Percentiles rank a stretch among this genome's conserved stretches.
These are phyloP conservation scores for Saccharomyces hybrid DNA, from an alignment of 1,139 yeast species.

Conservation along the genomic window DNA sequence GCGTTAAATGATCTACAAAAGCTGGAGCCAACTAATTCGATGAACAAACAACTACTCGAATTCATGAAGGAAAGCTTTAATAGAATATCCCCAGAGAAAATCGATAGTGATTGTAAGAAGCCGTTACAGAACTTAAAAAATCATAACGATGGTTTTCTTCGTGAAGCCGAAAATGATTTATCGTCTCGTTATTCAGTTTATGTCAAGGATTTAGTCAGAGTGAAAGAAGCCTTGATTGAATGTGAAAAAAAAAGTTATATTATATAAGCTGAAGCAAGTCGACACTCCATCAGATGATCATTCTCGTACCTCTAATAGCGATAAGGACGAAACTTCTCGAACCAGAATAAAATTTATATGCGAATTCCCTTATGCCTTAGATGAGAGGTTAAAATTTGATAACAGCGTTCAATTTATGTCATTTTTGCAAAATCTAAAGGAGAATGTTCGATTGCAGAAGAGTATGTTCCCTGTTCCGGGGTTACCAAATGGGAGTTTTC, in stretches of 20 bases:
- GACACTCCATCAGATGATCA: background rate
- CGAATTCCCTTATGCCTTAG: conserved; percentile 9
- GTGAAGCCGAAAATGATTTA: conserved; percentile 8
- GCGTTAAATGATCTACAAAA: conserved; percentile 3
- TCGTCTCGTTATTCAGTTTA: conserved; percentile 4
- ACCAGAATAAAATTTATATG: background rate
- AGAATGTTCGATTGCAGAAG: conserved; percentile 19
- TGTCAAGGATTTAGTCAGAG: conserved; percentile 6
- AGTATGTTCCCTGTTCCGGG: conserved; percentile 26
- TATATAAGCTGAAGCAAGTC: background rate
- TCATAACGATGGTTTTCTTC: conserved; percentile 7
- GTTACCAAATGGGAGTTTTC: conserved; percentile 20
- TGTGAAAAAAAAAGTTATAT: conserved; percentile 3
- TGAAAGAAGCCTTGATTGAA: conserved; percentile 13
- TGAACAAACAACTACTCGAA: background rate
- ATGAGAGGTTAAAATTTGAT: conserved; percentile 11
- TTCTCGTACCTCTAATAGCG: background rate
- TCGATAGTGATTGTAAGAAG: conserved; percentile 6
- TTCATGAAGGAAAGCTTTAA: background rate
- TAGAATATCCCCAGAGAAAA: background rate
- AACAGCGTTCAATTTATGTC: conserved; percentile 15
- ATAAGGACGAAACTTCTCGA: background rate
- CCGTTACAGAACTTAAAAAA: conserved; percentile 6
- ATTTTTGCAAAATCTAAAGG: conserved; percentile 16
- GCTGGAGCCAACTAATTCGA: background rate